Conservation (phyloP, 768 basidiomycete genomes). For the Sutorius australiensis region DNA sequence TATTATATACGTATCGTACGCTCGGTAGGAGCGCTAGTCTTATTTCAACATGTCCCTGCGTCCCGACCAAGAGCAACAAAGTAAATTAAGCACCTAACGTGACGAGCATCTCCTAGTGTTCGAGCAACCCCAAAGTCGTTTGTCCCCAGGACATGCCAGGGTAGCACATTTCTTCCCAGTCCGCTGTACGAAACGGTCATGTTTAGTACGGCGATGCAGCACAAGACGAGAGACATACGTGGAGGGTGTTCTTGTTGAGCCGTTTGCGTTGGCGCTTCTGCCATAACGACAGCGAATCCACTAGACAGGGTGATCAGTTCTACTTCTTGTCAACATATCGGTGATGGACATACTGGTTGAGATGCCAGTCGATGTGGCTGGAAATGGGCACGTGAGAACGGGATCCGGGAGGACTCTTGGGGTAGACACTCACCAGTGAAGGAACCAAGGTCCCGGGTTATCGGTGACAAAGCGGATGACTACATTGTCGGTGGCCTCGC, state of each 20-base stretch:
- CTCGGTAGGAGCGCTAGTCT: too few species aligned
- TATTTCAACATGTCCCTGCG: too few species aligned
- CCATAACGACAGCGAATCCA: slow-evolving; percentile 31
- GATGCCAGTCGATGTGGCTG: slow-evolving; percentile 33
- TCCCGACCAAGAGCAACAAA: too few species aligned
- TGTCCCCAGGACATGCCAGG: too few species aligned
- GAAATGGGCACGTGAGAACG: background rate
- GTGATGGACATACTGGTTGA: slow-evolving; percentile 17
- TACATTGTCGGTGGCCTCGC: slow-evolving; percentile 37
- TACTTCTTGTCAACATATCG: background rate
- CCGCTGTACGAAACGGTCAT: too few species aligned
- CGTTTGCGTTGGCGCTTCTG: slow-evolving; percentile 14
- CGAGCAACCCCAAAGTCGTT: too few species aligned
- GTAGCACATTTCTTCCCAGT: too few species aligned
- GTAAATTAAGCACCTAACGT: too few species aligned
- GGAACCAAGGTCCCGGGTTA: slow-evolving; percentile 63
- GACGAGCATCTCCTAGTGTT: too few species aligned
- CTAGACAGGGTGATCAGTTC: slow-evolving; percentile 8
- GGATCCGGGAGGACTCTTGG: background rate
- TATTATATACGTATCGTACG: too few species aligned
- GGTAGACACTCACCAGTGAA: slow-evolving; percentile 35
- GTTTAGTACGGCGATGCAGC: too few species aligned
- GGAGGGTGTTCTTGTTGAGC: slow-evolving; percentile 3
- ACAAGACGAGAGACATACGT: too few species aligned
- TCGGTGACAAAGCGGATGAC: slow-evolving; percentile 60